Evolutionary conservation across 495 filamentous ascomycete genomes (phyloP).

Genomic region (Neurospora sp.): DNA sequence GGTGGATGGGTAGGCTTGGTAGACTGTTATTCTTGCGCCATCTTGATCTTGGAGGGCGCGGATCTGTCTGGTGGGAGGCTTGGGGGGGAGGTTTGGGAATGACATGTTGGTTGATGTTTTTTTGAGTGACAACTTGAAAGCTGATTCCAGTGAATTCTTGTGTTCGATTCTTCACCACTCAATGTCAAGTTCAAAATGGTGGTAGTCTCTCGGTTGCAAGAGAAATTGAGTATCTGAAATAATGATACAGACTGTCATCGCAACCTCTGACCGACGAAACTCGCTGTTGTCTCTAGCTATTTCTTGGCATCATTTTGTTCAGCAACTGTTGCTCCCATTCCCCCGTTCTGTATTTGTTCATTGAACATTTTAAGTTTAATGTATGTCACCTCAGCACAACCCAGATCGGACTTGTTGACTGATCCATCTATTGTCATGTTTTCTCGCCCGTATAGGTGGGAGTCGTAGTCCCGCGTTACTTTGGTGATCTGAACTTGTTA

Average conservation of each 20-base stretch:
- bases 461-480: background rate
- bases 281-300: background rate
- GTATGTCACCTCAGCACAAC: background rate
- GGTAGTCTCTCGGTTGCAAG: background rate
- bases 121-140: background rate
- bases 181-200: background rate
- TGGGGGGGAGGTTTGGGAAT: constrained; percentile 19
- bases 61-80: constrained; percentile 31
- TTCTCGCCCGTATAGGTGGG: background rate
- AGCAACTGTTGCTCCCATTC: background rate
- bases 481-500: background rate
- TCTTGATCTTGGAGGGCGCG: constrained; percentile 31
- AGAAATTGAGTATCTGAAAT: background rate
- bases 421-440: background rate
- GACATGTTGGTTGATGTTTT: background rate
- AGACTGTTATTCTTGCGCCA: constrained; percentile 41
- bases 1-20: constrained; percentile 47
- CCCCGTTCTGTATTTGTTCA: background rate
- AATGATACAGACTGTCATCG: background rate
- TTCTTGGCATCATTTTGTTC: background rate
- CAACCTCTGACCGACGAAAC: background rate
- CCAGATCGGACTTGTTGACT: background rate
- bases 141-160: no score
- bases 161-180: no score
- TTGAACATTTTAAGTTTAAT: background rate